Percentiles rank a stretch among this genome's conserved stretches.
Conservation (phyloP, 768 basidiomycete species). For the Sporobolomyces roseus region DNA sequence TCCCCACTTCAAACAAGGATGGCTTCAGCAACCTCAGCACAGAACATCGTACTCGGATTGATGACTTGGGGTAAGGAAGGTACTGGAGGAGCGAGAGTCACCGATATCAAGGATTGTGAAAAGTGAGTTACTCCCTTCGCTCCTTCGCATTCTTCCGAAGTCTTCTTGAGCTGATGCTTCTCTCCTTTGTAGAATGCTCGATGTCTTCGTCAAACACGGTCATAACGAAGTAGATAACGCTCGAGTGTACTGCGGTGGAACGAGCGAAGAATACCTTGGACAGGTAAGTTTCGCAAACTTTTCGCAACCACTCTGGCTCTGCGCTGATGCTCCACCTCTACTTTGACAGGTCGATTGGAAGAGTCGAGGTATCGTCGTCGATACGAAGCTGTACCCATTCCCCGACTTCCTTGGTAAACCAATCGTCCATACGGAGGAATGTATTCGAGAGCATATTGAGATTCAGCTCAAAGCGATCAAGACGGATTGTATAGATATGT, state of each 20-base stretch:
- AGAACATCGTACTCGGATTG: constrained; percentile 11
- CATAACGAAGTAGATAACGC: constrained; percentile 57
- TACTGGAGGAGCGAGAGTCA: constrained; percentile 53
- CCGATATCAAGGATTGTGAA: constrained; percentile 52
- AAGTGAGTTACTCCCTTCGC: background rate
- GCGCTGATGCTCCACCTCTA: background rate
- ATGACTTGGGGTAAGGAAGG: constrained; percentile 48
- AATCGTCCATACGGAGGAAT: constrained; percentile 40
- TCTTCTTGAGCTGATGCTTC: background rate
- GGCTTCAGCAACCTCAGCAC: background rate
- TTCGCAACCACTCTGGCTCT: too few species aligned
- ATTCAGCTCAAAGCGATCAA: constrained; percentile 54
- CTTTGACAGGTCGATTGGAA: constrained; percentile 49
- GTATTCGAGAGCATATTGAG: constrained; percentile 50
- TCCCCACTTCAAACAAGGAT: too few species aligned
- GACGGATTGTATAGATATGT: constrained; percentile 55
- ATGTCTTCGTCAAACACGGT: constrained; percentile 58
- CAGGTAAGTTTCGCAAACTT: constrained; percentile 47
- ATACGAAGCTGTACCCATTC: constrained; percentile 60
- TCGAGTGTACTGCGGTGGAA: constrained; percentile 36
- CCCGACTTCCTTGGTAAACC: background rate
- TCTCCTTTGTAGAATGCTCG: constrained; percentile 52
- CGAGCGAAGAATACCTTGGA: constrained; percentile 53
- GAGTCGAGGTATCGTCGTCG: constrained; percentile 56
- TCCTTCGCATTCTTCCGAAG: background rate